Evolutionary conservation across 768 basidiomycete genomes (phyloP).

Genomic region (Gloeostereum incarnatum): DNA sequence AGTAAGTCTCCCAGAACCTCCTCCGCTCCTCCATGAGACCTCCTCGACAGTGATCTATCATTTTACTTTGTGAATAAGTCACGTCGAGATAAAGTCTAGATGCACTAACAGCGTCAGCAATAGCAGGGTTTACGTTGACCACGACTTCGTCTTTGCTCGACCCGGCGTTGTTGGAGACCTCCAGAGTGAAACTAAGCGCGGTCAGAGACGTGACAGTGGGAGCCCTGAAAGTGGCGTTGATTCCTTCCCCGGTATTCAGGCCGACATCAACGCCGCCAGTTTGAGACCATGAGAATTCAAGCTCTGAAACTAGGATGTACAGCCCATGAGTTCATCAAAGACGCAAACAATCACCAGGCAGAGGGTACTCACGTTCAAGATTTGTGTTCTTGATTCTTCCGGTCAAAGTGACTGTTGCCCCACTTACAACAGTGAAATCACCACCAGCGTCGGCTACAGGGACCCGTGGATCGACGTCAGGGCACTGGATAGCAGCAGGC

Average conservation of each 20-base stretch:
- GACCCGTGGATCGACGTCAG: slow-evolving; percentile 7
- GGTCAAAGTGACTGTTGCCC: background rate
- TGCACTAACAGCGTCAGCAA: slow-evolving; percentile 7
- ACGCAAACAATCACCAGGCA: background rate
- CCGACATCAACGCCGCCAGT: background rate
- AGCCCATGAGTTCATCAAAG: background rate
- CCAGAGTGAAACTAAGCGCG: slow-evolving; percentile 5
- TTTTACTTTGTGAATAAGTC: background rate
- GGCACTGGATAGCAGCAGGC: slow-evolving; percentile 3
- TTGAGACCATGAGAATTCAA: background rate
- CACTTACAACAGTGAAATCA: background rate
- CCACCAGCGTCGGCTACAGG: slow-evolving; percentile 6
- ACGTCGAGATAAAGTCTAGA: background rate
- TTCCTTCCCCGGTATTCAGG: background rate
- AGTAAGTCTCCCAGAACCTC: slow-evolving; percentile 9
- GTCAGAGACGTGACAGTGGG: slow-evolving; percentile 6
- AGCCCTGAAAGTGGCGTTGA: background rate
- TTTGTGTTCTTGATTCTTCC: background rate
- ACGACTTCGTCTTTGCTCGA: slow-evolving; percentile 6
- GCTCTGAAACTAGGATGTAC: background rate
- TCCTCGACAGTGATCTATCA: slow-evolving; percentile 8
- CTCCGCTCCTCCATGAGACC: slow-evolving; percentile 11
- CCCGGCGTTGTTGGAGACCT: slow-evolving; percentile 1
- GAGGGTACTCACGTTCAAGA: background rate
- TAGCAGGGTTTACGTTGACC: slow-evolving; percentile 7